phyloP scores from a whole-genome alignment of 495 filamentous ascomycete species.

The Xylaria sp. region DNA sequence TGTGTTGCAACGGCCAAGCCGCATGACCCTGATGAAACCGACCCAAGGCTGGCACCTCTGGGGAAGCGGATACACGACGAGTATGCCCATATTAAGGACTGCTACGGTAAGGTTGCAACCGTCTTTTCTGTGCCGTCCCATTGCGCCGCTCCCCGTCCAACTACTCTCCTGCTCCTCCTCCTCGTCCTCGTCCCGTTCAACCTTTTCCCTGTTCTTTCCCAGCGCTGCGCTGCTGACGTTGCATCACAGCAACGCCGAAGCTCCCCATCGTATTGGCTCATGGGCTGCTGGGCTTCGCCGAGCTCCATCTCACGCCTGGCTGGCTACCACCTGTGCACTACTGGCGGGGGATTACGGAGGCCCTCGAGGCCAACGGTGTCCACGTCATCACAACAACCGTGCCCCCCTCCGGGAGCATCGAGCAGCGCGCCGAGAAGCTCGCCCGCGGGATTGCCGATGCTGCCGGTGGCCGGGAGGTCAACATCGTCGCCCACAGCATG shows the following conservation, averaged over 20 bases:
- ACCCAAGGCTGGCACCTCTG: slow-evolving; percentile 67
- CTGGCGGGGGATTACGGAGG: slow-evolving; percentile 90
- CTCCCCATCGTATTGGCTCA: slow-evolving; percentile 85
- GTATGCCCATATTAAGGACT: slow-evolving; percentile 72
- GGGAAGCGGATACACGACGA: slow-evolving; percentile 78
- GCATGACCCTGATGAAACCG: slow-evolving; percentile 44
- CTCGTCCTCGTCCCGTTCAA: not conserved
- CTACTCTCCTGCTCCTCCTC: not conserved
- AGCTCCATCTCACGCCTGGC: slow-evolving; percentile 74
- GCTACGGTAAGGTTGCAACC: slow-evolving; percentile 63
- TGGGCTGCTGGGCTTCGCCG: slow-evolving; percentile 89
- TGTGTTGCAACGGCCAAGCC: slow-evolving; percentile 22
- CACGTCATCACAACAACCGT: slow-evolving; percentile 85
- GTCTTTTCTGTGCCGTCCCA: not conserved
- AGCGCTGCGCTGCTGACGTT: too few relatives aligned
- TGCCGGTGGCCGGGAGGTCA: slow-evolving; percentile 76
- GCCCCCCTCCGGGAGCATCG: slow-evolving; percentile 79
- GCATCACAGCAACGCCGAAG: slow-evolving; percentile 54
- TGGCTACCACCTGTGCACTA: slow-evolving; percentile 82
- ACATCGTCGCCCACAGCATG: slow-evolving; percentile 82
- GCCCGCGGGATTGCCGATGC: slow-evolving; percentile 68
- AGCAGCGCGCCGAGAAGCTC: slow-evolving; percentile 73
- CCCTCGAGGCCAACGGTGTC: slow-evolving; percentile 71
- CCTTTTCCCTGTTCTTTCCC: too few relatives aligned
- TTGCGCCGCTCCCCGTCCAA: slow-evolving; percentile 4